Base-by-base conservation (phyloP, 2,329 filamentous ascomycete species). In the Botrytis elliptica region DNA sequence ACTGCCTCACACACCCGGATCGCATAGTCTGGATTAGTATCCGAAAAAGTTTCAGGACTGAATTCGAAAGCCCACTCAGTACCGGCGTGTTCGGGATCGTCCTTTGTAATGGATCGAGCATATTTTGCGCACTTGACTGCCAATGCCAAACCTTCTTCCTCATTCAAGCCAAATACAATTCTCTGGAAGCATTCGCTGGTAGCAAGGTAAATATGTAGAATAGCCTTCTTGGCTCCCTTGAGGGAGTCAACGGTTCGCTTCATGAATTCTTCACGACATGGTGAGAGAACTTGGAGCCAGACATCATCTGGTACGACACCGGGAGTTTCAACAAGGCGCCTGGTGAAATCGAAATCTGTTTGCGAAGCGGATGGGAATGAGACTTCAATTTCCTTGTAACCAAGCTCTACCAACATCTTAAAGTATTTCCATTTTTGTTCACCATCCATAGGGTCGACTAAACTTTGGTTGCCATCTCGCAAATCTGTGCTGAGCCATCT, bases 321-420 rank as follows among this genome's bases (percentile, higher is more conserved):
- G 18, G 93, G 93, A 1, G 94, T 97, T 79, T 97, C 91, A 77
- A 98, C 90, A 78, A 98, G 86, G 80, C 91, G 90, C 78, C 94
- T 88, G 59, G 94, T 97, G 81, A 98, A 98, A 85, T 97, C 93
- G 85, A 95, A 98, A 85, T 98, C 96, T 80, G 93, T 97, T 82
- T 97, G 92, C 57, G 94, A 97, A 22, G 95, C 94, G 0, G 94
- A 97, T 68, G 95, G 95, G 84, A 97, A 98, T 7, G 95, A 96
- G 33, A 98, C 92, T 82, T 98, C 95, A 77, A 98, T 98, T 84
- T 98, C 95, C 85, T 98, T 98, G 88, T 97, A 98, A 79, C 96
- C 95, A 68, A 98, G 88, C 75, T 95, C 90, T 80, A 92, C 90
- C 71, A 98, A 89, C 94, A 97, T 97, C 84, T 95, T 91, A 87